Base-by-base conservation (phyloP, 1,284 basidiomycete species). In the Boletus semigastroideus region DNA sequence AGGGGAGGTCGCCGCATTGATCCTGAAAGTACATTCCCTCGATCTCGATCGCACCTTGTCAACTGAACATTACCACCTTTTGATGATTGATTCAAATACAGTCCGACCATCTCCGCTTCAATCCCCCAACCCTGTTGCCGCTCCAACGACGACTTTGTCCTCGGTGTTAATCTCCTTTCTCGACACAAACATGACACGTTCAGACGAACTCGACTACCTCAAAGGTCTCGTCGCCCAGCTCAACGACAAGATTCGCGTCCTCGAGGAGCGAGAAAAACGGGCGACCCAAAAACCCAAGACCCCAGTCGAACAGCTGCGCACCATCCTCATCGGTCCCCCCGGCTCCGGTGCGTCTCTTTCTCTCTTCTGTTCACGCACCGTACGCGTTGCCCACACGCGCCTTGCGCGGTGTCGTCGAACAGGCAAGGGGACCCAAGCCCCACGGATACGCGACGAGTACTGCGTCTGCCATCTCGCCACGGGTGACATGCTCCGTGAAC, bases 381-480 rank as follows among this genome's bases (percentile, higher is more conserved):
- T n/a, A n/a, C n/a, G n/a, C n/a, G n/a, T n/a, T n/a, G n/a, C n/a
- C n/a, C n/a, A n/a, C n/a, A n/a, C n/a, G n/a, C n/a, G n/a, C n/a
- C n/a, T n/a, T n/a, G n/a, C n/a, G n/a, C n/a, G n/a, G n/a, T n/a
- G n/a, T 31, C 17, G n/a, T 1, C 12, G n/a, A n/a, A n/a, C 34
- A 96, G 94, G 94, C 61, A 99, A 99, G 81, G 96, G 96, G 43
- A 99, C 96, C 2, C 96, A 99, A 73, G 96, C 94, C 2, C 96
- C 97, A 22, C 84, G 83, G 71, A 96, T 99, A 74, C 84, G 89
- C 48, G 87, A 94, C 59, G 84, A 92, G 69, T 99, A 90, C 80
- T 94, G 92, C 70, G 86, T 99, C 48, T 99, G 96, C 79, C 96
- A 99, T 76, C 80, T 99, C 60, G 95, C 96, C 30, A 99, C 96